Percentiles rank a stretch among this genome's conserved stretches.
Conservation (phyloP, 148 eudicot genomes). For the Chenopodium berlandieri region DNA sequence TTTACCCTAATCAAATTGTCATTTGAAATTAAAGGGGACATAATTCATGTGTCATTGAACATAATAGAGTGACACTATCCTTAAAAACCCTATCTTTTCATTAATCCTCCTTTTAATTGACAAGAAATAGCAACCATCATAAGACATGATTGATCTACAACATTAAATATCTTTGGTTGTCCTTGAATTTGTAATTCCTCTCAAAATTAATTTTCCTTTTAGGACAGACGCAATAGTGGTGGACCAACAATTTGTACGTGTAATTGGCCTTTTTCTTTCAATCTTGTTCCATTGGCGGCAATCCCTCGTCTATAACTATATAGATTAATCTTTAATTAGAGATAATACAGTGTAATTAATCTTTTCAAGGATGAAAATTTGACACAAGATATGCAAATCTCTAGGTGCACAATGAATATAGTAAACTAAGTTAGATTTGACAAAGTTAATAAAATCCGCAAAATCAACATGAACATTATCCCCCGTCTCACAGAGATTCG, state of each 20-base stretch:
- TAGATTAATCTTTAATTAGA: too few species aligned
- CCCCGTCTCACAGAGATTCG: too few species aligned
- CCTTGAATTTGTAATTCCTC: neutral
- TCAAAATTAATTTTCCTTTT: slow-evolving; percentile 6
- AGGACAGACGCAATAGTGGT: neutral
- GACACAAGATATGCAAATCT: too few species aligned
- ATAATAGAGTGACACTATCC: slow-evolving; percentile 3
- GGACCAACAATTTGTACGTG: slow-evolving; percentile 1
- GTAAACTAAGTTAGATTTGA: too few species aligned
- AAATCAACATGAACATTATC: too few species aligned
- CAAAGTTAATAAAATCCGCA: too few species aligned
- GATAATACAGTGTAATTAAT: too few species aligned
- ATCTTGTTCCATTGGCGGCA: slow-evolving; percentile 5
- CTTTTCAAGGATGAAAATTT: neutral
- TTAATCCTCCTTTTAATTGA: slow-evolving; percentile 36
- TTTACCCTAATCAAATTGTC: neutral
- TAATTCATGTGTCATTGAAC: slow-evolving; percentile 15
- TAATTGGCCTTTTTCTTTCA: neutral
- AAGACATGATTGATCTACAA: slow-evolving; percentile 21
- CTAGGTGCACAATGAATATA: too few species aligned
- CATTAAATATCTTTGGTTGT: slow-evolving; percentile 12
- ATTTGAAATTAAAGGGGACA: slow-evolving; percentile 10
- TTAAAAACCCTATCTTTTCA: slow-evolving; percentile 12
- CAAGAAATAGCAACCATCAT: slow-evolving; percentile 50
- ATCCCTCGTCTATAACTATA: neutral